Evolutionary conservation across 164 flowering plant genomes (phyloP).

Genomic region (Buxus sempervirens): DNA sequence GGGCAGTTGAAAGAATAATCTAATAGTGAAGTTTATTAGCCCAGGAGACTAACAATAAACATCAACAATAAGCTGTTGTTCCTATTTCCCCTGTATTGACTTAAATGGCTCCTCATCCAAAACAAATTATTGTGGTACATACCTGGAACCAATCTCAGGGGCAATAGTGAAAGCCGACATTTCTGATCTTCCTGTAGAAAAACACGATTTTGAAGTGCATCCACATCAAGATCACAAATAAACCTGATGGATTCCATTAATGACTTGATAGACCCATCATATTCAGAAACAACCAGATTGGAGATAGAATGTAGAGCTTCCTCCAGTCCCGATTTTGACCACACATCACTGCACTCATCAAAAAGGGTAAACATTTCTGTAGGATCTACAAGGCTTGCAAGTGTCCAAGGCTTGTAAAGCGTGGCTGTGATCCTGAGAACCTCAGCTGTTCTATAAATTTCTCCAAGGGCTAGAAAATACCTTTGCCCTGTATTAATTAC

Average conservation of each 20-base stretch:
- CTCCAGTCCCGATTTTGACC: slow-evolving; percentile 71
- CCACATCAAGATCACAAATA: slow-evolving; percentile 43
- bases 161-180: slow-evolving; percentile 56
- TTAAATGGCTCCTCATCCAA: background rate
- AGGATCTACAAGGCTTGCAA: slow-evolving; percentile 29
- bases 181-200: slow-evolving; percentile 27
- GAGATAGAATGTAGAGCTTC: slow-evolving; percentile 51
- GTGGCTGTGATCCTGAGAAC: slow-evolving; percentile 57
- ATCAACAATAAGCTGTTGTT: background rate
- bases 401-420: slow-evolving; percentile 76
- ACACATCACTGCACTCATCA: slow-evolving; percentile 52
- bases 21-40: background rate
- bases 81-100: background rate
- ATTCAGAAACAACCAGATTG: slow-evolving; percentile 20
- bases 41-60: too few relatives aligned
- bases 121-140: slow-evolving; percentile 12
- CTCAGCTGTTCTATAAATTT: too few relatives aligned
- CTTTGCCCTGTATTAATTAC: slow-evolving; percentile 44
- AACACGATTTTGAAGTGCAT: slow-evolving; percentile 32
- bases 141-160: slow-evolving; percentile 56
- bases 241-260: slow-evolving; percentile 52
- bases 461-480: slow-evolving; percentile 27
- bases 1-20: background rate
- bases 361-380: slow-evolving; percentile 29
- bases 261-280: slow-evolving; percentile 22